These are phyloP conservation scores for Alternaria hordeiaustralica DNA, from an alignment of 2,329 filamentous ascomycete species.

Conservation along the genomic window DNA sequence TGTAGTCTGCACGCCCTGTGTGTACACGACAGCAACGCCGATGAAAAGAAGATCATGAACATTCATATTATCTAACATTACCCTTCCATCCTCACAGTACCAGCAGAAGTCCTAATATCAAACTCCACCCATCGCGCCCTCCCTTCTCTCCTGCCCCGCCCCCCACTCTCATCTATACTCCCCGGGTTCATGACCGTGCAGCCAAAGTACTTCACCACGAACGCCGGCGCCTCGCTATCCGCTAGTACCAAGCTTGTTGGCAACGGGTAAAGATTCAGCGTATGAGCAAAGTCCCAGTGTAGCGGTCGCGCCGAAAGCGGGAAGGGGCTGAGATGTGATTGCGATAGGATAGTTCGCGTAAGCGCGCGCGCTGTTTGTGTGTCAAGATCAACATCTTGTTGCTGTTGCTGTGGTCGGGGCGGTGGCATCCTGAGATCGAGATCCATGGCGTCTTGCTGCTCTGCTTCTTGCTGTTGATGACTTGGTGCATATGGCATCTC, in stretches of 20 bases:
- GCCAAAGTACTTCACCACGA: conserved; percentile 89
- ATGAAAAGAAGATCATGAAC: not conserved
- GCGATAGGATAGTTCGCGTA: conserved; percentile 90
- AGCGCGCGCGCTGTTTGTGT: conserved; percentile 71
- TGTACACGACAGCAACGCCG: not conserved
- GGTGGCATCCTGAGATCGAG: conserved; percentile 45
- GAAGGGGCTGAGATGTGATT: conserved; percentile 88
- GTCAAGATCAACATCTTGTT: conserved; percentile 33
- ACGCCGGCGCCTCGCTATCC: conserved; percentile 81
- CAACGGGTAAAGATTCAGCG: conserved; percentile 84
- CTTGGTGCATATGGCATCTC: conserved; percentile 26
- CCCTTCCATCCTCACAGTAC: conserved; percentile 36
- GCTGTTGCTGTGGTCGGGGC: conserved; percentile 13
- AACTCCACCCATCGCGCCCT: conserved; percentile 86
- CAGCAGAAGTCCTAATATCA: conserved; percentile 49
- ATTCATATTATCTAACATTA: conserved; percentile 4
- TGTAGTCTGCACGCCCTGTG: not conserved
- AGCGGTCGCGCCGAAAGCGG: conserved; percentile 78
- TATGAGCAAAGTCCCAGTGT: conserved; percentile 83
- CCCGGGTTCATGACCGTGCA: conserved; percentile 97
- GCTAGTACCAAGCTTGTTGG: conserved; percentile 84
- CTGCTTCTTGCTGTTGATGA: conserved; percentile 11
- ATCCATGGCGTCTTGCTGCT: conserved; percentile 52
- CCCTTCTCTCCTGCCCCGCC: conserved; percentile 70
- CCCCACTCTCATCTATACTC: conserved; percentile 64